phyloP scores from a whole-genome alignment of 1,139 yeast species.

The Candida glucosophila region DNA sequence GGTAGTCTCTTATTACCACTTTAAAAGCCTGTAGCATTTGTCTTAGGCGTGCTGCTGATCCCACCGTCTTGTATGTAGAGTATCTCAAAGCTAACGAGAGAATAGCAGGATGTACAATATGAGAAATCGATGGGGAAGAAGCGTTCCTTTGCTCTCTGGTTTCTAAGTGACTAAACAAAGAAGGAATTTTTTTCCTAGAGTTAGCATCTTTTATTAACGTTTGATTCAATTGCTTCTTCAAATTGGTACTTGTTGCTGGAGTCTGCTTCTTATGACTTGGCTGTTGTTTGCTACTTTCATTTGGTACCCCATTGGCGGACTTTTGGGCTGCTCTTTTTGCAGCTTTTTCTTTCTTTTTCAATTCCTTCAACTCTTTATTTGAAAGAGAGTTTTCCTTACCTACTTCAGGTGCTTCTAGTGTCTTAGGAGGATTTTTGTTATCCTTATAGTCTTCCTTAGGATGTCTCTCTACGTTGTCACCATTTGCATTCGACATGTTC shows the following conservation, averaged over 20 bases:
- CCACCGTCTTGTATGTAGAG: slow-evolving; percentile 80
- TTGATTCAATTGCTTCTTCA: slow-evolving; percentile 48
- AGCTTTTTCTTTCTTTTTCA: slow-evolving; percentile 83
- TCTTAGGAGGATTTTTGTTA: too few species aligned
- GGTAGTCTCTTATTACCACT: slow-evolving; percentile 68
- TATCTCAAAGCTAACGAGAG: slow-evolving; percentile 71
- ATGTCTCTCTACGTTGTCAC: too few species aligned
- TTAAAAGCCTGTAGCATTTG: slow-evolving; percentile 85
- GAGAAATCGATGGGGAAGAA: slow-evolving; percentile 50
- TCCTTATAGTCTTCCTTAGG: too few species aligned
- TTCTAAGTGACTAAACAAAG: slow-evolving; percentile 83
- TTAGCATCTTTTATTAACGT: slow-evolving; percentile 38
- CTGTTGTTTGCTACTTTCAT: slow-evolving; percentile 25
- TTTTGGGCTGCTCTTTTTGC: slow-evolving; percentile 75
- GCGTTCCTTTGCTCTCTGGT: slow-evolving; percentile 73
- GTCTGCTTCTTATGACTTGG: slow-evolving; percentile 28
- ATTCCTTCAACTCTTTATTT: slow-evolving; percentile 79
- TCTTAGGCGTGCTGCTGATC: slow-evolving; percentile 78
- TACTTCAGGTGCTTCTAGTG: slow-evolving; percentile 1
- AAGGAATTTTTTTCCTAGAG: slow-evolving; percentile 38
- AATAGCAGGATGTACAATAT: slow-evolving; percentile 82
- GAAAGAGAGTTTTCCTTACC: slow-evolving; percentile 29
- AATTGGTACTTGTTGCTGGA: slow-evolving; percentile 37
- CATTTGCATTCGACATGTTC: too few species aligned
- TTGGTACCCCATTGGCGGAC: slow-evolving; percentile 41